Percentiles rank a stretch among this genome's conserved stretches.
Conservation (phyloP, 768 basidiomycete genomes). For the Termitomyces sp. region DNA sequence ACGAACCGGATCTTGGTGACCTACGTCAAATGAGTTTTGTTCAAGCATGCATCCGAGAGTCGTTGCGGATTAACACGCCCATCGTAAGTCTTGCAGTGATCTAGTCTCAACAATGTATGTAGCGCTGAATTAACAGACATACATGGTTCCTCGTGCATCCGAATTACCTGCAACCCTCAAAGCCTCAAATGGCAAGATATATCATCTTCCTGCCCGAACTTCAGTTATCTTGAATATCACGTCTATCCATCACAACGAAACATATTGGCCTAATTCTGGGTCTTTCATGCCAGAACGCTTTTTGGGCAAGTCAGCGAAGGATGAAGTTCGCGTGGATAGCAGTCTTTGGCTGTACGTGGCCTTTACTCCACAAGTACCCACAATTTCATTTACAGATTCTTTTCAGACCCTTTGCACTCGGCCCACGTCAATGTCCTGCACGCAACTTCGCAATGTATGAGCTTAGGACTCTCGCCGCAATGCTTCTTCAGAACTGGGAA, state of each 20-base stretch:
- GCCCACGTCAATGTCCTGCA: slow-evolving; percentile 31
- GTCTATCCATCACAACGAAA: slow-evolving; percentile 24
- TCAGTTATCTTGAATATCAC: slow-evolving; percentile 28
- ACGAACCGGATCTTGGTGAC: slow-evolving; percentile 25
- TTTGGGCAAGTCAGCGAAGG: slow-evolving; percentile 6
- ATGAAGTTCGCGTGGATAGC: slow-evolving; percentile 12
- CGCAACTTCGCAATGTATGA: slow-evolving; percentile 22
- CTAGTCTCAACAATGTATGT: not conserved
- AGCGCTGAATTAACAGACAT: not conserved
- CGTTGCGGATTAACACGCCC: slow-evolving; percentile 30
- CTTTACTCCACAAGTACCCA: not conserved
- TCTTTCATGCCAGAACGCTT: slow-evolving; percentile 29
- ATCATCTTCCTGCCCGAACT: slow-evolving; percentile 22
- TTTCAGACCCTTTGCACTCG: slow-evolving; percentile 22
- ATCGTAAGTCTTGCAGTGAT: slow-evolving; percentile 8
- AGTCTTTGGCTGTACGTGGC: not conserved
- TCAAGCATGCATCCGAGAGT: slow-evolving; percentile 34
- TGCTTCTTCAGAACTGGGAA: slow-evolving; percentile 28
- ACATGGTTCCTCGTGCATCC: not conserved
- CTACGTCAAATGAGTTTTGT: slow-evolving; percentile 24
- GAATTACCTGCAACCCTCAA: not conserved
- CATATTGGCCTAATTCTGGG: slow-evolving; percentile 22
- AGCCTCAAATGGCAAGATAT: slow-evolving; percentile 2
- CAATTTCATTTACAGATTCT: not conserved
- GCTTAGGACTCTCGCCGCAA: slow-evolving; percentile 7